Base-by-base conservation (phyloP, 371 early-diverging fungal genomes). In the Lichtheimia corymbifera region DNA sequence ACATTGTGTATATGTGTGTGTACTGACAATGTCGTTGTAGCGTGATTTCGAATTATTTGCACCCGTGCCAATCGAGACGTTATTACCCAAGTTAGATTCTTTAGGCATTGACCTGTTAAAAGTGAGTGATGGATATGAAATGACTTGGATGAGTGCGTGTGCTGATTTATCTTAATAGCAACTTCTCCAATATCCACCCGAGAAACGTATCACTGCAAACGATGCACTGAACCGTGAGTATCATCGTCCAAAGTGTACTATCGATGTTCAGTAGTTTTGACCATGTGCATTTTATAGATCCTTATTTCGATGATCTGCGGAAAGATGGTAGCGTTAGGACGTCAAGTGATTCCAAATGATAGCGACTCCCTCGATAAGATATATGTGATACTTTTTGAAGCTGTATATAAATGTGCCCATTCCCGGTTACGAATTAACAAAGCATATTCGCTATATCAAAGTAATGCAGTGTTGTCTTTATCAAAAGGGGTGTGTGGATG, bases 41-140 rank as follows among this genome's bases (percentile, higher is more conserved):
- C 77, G 80, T 20, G 88, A 88, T 67, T 91, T 93, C 61, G 91
- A 94, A 7, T 64, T 87, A 20, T 95, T 85, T 67, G 82, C 85
- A 17, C 79, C 80, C 40, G 83, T 85, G 60, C 79, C 82, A 13
- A 70, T 96, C 42, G 90, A 86, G 53, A 79, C 83, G 18, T 66
- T 91, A 17, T 67, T 96, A 15, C 95, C 97, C 4, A 93, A 92
- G 68, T 71, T 96, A 52, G 94, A 94, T 74, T 58, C 85, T 11
- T 65, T 68, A 5, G 97, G 95, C 40, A 84, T 94, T 55, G 94
- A 94, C 61, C 74, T 97, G 63, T 72, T 96, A 67, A 76, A 71
- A 53, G 79, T 77, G 71, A 66, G 68, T 62, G 22, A 5, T 22
- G 11, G 20, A 43, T 11, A 59, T 17, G 18, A 13, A 27, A 28